phyloP scores from a whole-genome alignment of 176 grass and related monocot species.

The Rhynchospora pubera region DNA sequence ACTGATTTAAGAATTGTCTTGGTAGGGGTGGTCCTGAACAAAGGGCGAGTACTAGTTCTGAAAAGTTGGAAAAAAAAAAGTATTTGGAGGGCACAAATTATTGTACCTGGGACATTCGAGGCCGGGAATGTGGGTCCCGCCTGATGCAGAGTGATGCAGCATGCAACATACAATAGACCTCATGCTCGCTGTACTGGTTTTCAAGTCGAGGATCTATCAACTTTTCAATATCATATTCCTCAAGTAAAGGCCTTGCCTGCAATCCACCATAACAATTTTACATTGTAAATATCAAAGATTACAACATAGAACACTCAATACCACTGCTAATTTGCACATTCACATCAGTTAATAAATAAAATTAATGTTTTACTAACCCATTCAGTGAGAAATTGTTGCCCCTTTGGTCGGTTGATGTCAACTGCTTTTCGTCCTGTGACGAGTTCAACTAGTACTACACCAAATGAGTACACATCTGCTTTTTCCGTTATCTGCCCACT shows the following conservation, averaged over 20 bases:
- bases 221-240: conserved; percentile 40
- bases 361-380: conserved; percentile 53
- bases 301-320: background rate
- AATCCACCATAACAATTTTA: background rate
- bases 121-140: conserved; percentile 80
- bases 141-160: conserved; percentile 81
- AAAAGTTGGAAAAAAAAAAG: background rate
- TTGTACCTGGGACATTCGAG: conserved; percentile 82
- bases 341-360: background rate
- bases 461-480: conserved; percentile 95
- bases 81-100: background rate
- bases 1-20: background rate
- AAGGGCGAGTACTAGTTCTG: background rate
- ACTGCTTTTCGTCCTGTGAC: conserved; percentile 93
- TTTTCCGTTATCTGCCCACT: conserved; percentile 98
- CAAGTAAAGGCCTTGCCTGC: conserved; percentile 76
- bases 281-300: background rate
- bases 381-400: conserved; percentile 95
- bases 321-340: background rate
- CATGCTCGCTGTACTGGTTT: conserved; percentile 50
- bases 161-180: conserved; percentile 81
- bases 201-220: conserved; percentile 79
- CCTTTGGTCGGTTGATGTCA: conserved; percentile 93
- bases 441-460: conserved; percentile 89
- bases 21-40: no score